A percentile compares a stretch with the other conserved stretches of the same genome.
Evolutionary conservation across 2,329 filamentous ascomycete species (phyloP).

Genomic region (Claviceps africana): DNA sequence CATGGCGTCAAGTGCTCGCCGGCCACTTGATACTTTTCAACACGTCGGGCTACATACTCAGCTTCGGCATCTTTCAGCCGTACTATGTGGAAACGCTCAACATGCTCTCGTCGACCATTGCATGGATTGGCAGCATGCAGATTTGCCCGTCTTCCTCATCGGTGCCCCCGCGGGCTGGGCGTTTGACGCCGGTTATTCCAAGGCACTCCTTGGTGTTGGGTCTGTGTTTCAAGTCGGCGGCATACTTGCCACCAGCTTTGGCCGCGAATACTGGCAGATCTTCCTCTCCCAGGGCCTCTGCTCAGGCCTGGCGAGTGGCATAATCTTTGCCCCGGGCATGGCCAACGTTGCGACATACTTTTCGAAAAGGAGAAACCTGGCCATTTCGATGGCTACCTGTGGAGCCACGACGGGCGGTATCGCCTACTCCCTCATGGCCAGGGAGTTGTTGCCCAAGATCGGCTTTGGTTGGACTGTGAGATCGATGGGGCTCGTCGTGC

Average conservation of each 20-base stretch:
- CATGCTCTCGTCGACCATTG: constrained; percentile 22
- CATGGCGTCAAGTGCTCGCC: constrained; percentile 25
- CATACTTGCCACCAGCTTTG: constrained; percentile 30
- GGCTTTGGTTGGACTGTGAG: constrained; percentile 55
- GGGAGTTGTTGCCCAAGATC: constrained; percentile 41
- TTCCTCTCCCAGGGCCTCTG: constrained; percentile 41
- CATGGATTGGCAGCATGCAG: constrained; percentile 37
- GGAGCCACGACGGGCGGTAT: constrained; percentile 50
- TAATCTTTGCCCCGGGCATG: constrained; percentile 39
- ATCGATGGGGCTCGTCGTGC: constrained; percentile 44
- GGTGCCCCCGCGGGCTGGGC: constrained; percentile 28
- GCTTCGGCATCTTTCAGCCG: constrained; percentile 26
- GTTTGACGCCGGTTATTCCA: constrained; percentile 28
- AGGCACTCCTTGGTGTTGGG: constrained; percentile 18
- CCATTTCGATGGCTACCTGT: constrained; percentile 43
- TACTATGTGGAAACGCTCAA: constrained; percentile 22
- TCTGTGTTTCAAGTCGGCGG: constrained; percentile 30
- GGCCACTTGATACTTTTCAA: constrained; percentile 24
- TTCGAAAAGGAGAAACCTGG: constrained; percentile 40
- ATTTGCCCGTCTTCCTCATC: constrained; percentile 27
- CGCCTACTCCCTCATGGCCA: constrained; percentile 45
- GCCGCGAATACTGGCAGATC: constrained; percentile 31
- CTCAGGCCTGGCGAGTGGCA: constrained; percentile 38
- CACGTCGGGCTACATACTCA: constrained; percentile 24
- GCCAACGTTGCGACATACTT: constrained; percentile 49